Percentiles rank a stretch among this genome's conserved stretches.
Conservation (phyloP, 495 filamentous ascomycete genomes). For the Penicillium malachiteum region DNA sequence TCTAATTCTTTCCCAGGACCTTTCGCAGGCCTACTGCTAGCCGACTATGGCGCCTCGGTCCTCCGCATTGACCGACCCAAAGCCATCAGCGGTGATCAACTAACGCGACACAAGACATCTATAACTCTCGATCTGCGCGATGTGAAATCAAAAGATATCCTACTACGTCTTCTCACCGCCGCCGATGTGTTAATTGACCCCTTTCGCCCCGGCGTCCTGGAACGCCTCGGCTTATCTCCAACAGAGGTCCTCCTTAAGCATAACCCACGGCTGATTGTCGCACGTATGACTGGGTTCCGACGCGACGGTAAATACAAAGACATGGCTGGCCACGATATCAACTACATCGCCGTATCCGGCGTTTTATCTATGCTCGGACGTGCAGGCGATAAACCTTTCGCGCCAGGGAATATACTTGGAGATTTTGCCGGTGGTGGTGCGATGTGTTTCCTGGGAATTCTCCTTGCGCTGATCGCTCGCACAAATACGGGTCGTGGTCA, state of each 20-base stretch:
- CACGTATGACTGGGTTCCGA: constrained; percentile 84
- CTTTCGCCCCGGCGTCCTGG: constrained; percentile 85
- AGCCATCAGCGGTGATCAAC: constrained; percentile 52
- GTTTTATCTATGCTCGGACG: constrained; percentile 74
- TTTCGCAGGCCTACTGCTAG: constrained; percentile 83
- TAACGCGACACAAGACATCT: constrained; percentile 76
- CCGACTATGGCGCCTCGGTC: constrained; percentile 84
- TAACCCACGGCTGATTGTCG: constrained; percentile 80
- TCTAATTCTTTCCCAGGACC: constrained; percentile 55
- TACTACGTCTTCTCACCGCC: constrained; percentile 59
- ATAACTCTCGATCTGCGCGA: constrained; percentile 77
- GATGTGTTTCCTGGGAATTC: constrained; percentile 61
- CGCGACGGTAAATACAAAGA: constrained; percentile 77
- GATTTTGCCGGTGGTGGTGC: constrained; percentile 94
- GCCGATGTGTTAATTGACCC: constrained; percentile 89
- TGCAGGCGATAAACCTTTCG: constrained; percentile 63
- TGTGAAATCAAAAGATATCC: constrained; percentile 54
- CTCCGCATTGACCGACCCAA: constrained; percentile 78
- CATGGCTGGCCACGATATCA: constrained; percentile 98
- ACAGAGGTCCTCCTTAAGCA: constrained; percentile 53
- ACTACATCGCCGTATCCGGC: constrained; percentile 88
- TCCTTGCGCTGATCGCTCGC: constrained; percentile 45
- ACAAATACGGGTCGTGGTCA: constrained; percentile 65
- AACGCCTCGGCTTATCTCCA: constrained; percentile 75
- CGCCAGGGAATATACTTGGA: constrained; percentile 79